Evolutionary conservation across 768 basidiomycete genomes (phyloP), one percentile per base, ranked within the genome.

Genomic region (Tulasnella calospora): DNA sequence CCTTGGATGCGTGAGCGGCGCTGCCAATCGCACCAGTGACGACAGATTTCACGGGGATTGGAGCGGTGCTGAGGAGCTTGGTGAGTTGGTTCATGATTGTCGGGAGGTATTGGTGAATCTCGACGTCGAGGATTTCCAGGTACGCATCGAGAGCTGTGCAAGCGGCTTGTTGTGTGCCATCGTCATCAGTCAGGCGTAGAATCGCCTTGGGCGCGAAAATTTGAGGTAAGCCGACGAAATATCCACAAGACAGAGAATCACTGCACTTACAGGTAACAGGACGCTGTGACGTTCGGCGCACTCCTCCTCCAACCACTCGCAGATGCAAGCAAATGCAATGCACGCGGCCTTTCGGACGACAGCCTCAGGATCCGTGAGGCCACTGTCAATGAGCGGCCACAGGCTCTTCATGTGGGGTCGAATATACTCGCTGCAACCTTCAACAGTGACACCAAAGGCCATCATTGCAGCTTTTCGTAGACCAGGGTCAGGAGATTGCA

Each of bases 341-440:
- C 97, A 99, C n/a, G 94, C 92, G 2, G 98, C 97, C 84, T 96
- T 98, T 83, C 96, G 89, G 74, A 99, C 98, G 15, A 89, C 88
- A 19, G 92, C 88, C 82, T 98, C 95, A 51, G 85, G 83, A 83
- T 99, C 98, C 79, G 88, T 89, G 41, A 99, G 89, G 81, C 96
- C 96, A 72, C 89, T 87, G 83, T 98, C 94, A 81, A 99, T 91
- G 77, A 97, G 88, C 1, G 96, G 96, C 98, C 98, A 99, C 38
- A 99, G 91, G 55, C 47, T 77, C 79, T 84, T 85, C 89, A 99
- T 95, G 81, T 95, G 88, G 12, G 96, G 95, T 44, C 95, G 94
- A 90, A 99, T 98, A 86, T 87, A 99, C 87, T 99, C 96, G 85
- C 93, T 94, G 87, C 97, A 98, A 23, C 98, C 98, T 84, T 99